Conservation (phyloP, 2,329 filamentous ascomycete genomes). For the Knoxdaviesia capensis region DNA sequence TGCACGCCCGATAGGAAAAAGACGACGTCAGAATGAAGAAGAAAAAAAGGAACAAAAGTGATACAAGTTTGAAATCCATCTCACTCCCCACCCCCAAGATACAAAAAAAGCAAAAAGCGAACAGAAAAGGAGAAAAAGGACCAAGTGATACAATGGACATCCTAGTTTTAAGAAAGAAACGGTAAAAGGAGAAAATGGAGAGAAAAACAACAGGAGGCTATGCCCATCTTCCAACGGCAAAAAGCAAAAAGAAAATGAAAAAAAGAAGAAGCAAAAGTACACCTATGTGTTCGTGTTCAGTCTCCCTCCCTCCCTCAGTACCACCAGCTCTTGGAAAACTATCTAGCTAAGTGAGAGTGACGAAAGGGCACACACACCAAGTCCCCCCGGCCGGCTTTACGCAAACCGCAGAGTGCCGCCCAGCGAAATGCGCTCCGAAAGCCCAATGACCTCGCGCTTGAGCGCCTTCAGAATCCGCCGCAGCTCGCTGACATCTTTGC, state of each 20-base stretch:
- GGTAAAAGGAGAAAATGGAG: background rate
- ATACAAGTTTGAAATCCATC: too few species aligned
- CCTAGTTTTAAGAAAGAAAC: background rate
- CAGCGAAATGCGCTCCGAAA: conserved; percentile 18
- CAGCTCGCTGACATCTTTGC: conserved; percentile 22
- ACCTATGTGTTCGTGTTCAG: background rate
- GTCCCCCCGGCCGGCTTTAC: conserved; percentile 9
- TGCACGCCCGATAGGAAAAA: too few species aligned
- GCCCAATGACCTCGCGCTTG: conserved; percentile 21
- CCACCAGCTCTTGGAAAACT: background rate
- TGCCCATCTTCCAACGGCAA: background rate
- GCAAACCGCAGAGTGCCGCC: conserved; percentile 23
- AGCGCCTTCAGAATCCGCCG: conserved; percentile 20
- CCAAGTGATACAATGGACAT: background rate
- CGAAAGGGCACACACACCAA: background rate
- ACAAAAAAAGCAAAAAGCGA: background rate
- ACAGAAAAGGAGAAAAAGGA: background rate
- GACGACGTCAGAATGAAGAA: too few species aligned
- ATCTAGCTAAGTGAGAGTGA: background rate
- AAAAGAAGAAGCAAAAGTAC: conserved; percentile 1
- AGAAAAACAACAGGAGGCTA: background rate
- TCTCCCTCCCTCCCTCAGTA: background rate
- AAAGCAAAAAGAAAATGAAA: background rate
- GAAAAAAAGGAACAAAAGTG: too few species aligned
- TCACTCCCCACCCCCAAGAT: too few species aligned